Percentiles rank a stretch among this genome's conserved stretches.
Evolutionary conservation across 305 asterid species (phyloP).

Genomic region (Fraxinus baroniana): DNA sequence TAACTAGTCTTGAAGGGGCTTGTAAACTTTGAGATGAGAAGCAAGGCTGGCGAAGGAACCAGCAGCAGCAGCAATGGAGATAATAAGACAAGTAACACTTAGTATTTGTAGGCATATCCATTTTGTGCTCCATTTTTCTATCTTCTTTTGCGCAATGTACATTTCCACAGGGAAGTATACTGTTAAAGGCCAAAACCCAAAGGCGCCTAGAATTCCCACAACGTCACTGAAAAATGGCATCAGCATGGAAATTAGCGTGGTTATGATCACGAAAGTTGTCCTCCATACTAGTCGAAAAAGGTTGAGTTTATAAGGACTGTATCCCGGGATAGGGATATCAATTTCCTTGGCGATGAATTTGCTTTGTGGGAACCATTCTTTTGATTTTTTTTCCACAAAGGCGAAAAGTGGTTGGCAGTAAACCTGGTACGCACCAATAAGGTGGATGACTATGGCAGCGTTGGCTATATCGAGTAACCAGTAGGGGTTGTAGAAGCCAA

Average conservation of each 20-base stretch:
- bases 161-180: slow-evolving; percentile 71
- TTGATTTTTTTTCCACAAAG: slow-evolving; percentile 44
- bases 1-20: no score
- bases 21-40: no score
- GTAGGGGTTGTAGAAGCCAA: slow-evolving; percentile 68
- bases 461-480: slow-evolving; percentile 66
- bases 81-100: slow-evolving; percentile 51
- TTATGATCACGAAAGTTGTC: slow-evolving; percentile 48
- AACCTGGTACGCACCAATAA: slow-evolving; percentile 68
- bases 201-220: slow-evolving; percentile 73
- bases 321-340: slow-evolving; percentile 42
- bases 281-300: slow-evolving; percentile 63
- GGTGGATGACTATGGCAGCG: slow-evolving; percentile 51
- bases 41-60: no score
- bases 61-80: slow-evolving; percentile 14
- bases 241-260: slow-evolving; percentile 60
- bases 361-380: slow-evolving; percentile 33
- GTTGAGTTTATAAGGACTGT: slow-evolving; percentile 38
- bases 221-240: slow-evolving; percentile 73
- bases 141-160: slow-evolving; percentile 56
- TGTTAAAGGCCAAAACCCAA: slow-evolving; percentile 72
- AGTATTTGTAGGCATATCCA: slow-evolving; percentile 60
- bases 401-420: slow-evolving; percentile 69
- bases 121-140: slow-evolving; percentile 60
- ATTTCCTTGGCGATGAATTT: slow-evolving; percentile 45